phyloP scores from a whole-genome alignment of 768 basidiomycete genomes.

The Harrya chromipes region DNA sequence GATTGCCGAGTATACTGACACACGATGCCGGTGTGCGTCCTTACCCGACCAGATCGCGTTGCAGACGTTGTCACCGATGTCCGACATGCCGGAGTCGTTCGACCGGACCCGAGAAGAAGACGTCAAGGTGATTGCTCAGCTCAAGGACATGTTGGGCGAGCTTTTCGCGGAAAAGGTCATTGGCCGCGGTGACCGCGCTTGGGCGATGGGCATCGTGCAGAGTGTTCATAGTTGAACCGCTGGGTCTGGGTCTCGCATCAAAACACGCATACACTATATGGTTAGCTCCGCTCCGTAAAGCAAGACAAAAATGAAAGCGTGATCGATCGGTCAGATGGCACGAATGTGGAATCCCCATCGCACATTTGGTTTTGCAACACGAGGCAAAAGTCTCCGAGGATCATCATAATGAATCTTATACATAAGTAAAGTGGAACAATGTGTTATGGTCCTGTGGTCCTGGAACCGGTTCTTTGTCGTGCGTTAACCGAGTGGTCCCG shows the following conservation, averaged over 20 bases:
- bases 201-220: slow-evolving; percentile 59
- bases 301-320: no score
- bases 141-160: slow-evolving; percentile 57
- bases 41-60: slow-evolving; percentile 51
- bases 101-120: slow-evolving; percentile 50
- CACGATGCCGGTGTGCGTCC: not conserved
- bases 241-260: not conserved
- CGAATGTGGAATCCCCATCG: no score
- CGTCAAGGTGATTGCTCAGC: slow-evolving; percentile 39
- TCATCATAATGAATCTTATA: no score
- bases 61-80: slow-evolving; percentile 52
- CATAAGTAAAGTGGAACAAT: no score
- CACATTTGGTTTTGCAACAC: no score
- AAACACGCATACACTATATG: not conserved
- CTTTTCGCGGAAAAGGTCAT: slow-evolving; percentile 56
- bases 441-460: no score
- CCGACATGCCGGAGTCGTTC: slow-evolving; percentile 57
- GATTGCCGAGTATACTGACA: not conserved
- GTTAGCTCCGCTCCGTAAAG: no score
- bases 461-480: no score
- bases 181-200: slow-evolving; percentile 49
- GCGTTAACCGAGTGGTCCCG: no score
- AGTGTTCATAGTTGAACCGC: slow-evolving; percentile 21
- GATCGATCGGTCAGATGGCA: not conserved
- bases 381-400: no score